These are phyloP conservation scores for Schizochytrium sp. DNA, from an alignment of 108 stramenopile species.

Conservation along the genomic window DNA sequence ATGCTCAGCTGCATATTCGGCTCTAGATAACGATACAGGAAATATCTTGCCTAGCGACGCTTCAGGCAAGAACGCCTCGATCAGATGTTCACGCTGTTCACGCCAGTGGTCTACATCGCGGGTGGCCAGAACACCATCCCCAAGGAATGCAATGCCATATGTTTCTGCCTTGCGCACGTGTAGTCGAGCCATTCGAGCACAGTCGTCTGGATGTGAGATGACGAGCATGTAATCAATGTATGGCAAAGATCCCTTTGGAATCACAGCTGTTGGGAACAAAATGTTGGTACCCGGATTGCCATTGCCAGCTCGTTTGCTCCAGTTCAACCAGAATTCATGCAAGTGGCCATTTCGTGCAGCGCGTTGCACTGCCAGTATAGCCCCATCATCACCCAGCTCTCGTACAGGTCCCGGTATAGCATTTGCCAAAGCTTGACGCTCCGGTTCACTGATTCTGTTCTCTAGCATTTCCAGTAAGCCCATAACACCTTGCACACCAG, in stretches of 20 bases:
- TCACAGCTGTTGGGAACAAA: not conserved
- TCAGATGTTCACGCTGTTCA: slow-evolving; percentile 50
- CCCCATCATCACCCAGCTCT: slow-evolving; percentile 41
- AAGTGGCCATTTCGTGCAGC: not conserved
- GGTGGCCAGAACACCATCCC: slow-evolving; percentile 50
- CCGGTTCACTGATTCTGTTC: not conserved
- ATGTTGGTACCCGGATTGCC: slow-evolving; percentile 40
- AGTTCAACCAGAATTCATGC: slow-evolving; percentile 56
- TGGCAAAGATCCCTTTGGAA: slow-evolving; percentile 49
- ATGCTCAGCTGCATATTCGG: slow-evolving; percentile 22
- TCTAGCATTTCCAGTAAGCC: slow-evolving; percentile 36
- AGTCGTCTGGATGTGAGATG: slow-evolving; percentile 35
- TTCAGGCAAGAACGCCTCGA: slow-evolving; percentile 47
- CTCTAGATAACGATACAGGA: not conserved
- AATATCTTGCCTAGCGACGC: slow-evolving; percentile 37
- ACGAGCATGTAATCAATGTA: slow-evolving; percentile 51
- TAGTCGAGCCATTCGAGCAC: not conserved
- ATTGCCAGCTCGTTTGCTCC: slow-evolving; percentile 16
- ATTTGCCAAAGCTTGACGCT: not conserved
- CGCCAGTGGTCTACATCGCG: slow-evolving; percentile 38
- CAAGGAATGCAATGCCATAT: slow-evolving; percentile 53
- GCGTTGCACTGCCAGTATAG: slow-evolving; percentile 38
- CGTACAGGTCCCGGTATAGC: slow-evolving; percentile 26
- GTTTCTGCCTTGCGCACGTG: slow-evolving; percentile 45
- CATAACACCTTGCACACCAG: slow-evolving; percentile 20